Conservation (phyloP, 768 basidiomycete genomes). For the Suillus subluteus region DNA sequence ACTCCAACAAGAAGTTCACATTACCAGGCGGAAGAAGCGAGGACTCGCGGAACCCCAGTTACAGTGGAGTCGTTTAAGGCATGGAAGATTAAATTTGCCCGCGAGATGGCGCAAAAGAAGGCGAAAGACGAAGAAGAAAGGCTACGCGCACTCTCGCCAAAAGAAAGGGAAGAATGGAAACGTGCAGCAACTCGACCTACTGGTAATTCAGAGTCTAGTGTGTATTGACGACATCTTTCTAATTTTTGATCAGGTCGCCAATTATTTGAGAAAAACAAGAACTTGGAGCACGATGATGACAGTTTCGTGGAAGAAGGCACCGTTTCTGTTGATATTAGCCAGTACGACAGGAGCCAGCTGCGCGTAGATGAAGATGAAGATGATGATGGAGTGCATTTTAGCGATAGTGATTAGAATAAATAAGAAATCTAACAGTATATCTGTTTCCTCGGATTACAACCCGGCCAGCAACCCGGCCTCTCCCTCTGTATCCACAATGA, state of each 20-base stretch:
- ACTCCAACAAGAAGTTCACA: conserved; percentile 6
- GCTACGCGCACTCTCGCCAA: conserved; percentile 68
- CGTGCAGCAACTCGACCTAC: conserved; percentile 60
- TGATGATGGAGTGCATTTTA: conserved; percentile 70
- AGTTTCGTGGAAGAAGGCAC: conserved; percentile 82
- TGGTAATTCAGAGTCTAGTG: conserved; percentile 50
- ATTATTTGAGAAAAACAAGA: conserved; percentile 83
- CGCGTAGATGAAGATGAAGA: conserved; percentile 53
- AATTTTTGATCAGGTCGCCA: conserved; percentile 70
- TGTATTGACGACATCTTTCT: conserved; percentile 12
- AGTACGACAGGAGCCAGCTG: conserved; percentile 74
- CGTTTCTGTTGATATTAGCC: conserved; percentile 85
- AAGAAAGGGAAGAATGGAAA: conserved; percentile 87
- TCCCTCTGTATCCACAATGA: conserved; percentile 56
- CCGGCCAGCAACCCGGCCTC: conserved; percentile 64
- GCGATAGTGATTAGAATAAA: conserved; percentile 76
- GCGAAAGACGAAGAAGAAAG: conserved; percentile 78
- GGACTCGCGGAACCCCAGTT: conserved; percentile 91
- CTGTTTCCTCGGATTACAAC: conserved; percentile 40
- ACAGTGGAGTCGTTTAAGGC: conserved; percentile 77
- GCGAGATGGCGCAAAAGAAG: conserved; percentile 60
- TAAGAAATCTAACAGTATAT: conserved; percentile 16
- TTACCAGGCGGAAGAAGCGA: conserved; percentile 79
- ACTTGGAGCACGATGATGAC: conserved; percentile 75
- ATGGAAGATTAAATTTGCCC: conserved; percentile 84